A percentile compares a stretch with the other conserved stretches of the same genome.
These are phyloP conservation scores for Penicillium cinerascens DNA, from an alignment of 495 filamentous ascomycete genomes.

Conservation along the genomic window DNA sequence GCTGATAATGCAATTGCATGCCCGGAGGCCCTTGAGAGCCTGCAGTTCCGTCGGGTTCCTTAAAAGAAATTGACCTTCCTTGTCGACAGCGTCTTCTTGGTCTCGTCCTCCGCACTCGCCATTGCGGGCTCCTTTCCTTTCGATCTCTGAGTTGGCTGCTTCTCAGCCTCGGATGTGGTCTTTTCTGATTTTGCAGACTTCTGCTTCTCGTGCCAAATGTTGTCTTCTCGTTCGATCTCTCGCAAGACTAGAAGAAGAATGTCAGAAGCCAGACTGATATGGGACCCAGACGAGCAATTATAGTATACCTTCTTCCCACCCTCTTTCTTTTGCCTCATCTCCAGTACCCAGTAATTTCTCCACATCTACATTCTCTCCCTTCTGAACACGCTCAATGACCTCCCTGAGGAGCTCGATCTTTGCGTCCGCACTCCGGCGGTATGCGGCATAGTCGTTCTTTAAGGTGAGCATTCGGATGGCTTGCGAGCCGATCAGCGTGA, in stretches of 20 bases:
- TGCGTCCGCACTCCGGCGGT: slow-evolving; percentile 70
- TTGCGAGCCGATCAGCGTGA: slow-evolving; percentile 88
- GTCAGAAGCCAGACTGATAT: slow-evolving; percentile 10
- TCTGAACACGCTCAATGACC: slow-evolving; percentile 76
- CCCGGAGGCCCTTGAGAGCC: background rate
- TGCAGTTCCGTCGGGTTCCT: background rate
- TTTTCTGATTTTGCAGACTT: slow-evolving; percentile 4
- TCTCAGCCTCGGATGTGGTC: slow-evolving; percentile 3
- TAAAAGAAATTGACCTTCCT: slow-evolving; percentile 38
- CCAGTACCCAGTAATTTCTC: slow-evolving; percentile 79
- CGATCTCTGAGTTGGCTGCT: slow-evolving; percentile 5
- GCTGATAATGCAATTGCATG: background rate
- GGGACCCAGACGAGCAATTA: background rate
- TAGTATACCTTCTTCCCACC: slow-evolving; percentile 81
- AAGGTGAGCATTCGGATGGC: slow-evolving; percentile 86
- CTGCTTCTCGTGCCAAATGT: slow-evolving; percentile 49
- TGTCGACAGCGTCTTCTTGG: slow-evolving; percentile 15
- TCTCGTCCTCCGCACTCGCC: slow-evolving; percentile 10
- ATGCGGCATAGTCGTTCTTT: slow-evolving; percentile 68
- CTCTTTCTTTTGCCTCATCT: slow-evolving; percentile 66
- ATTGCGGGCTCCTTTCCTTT: slow-evolving; percentile 17
- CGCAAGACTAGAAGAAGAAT: slow-evolving; percentile 55
- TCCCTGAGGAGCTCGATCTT: slow-evolving; percentile 75
- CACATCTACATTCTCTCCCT: slow-evolving; percentile 87
- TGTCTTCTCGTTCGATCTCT: slow-evolving; percentile 78